These are phyloP conservation scores for Moesziomyces sp. DNA, from an alignment of 1,284 basidiomycete genomes.

Conservation along the genomic window DNA sequence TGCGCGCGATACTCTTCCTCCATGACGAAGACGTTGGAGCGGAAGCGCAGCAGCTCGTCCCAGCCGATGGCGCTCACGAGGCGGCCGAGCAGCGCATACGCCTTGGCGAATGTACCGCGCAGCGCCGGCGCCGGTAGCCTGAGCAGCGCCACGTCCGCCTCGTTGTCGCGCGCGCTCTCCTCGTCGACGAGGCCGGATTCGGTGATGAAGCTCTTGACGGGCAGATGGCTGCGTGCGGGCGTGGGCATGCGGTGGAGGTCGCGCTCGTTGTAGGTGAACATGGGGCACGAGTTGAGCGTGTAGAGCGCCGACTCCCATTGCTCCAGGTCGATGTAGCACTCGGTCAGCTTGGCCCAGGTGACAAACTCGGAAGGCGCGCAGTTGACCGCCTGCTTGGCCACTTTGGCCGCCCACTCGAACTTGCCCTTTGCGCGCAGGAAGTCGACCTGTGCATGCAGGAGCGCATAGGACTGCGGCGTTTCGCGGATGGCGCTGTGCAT, in stretches of 20 bases:
- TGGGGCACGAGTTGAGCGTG: conserved; percentile 97
- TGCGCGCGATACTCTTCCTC: conserved; percentile 92
- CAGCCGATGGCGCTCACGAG: conserved; percentile 94
- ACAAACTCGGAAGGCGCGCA: conserved; percentile 97
- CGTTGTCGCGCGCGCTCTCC: conserved; percentile 79
- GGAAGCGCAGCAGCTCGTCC: conserved; percentile 95
- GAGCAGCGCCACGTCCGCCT: conserved; percentile 92
- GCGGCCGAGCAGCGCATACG: conserved; percentile 87
- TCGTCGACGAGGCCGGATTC: conserved; percentile 76
- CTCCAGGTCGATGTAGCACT: conserved; percentile 88
- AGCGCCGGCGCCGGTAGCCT: conserved; percentile 93
- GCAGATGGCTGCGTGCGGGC: conserved; percentile 84
- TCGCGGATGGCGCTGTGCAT: conserved; percentile 85
- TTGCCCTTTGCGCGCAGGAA: conserved; percentile 82
- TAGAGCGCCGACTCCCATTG: conserved; percentile 87
- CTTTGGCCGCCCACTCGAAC: conserved; percentile 85
- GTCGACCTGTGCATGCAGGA: conserved; percentile 93
- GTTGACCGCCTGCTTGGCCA: conserved; percentile 92
- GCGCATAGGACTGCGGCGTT: conserved; percentile 89
- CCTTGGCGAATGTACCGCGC: conserved; percentile 93
- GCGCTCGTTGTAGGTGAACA: conserved; percentile 99
- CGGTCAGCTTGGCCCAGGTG: conserved; percentile 97
- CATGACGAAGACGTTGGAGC: conserved; percentile 97
- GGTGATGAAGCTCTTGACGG: conserved; percentile 83
- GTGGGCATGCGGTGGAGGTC: conserved; percentile 89